Evolutionary conservation across 2,329 filamentous ascomycete genomes (phyloP).

Genomic region (Rhynchosporium secalis): DNA sequence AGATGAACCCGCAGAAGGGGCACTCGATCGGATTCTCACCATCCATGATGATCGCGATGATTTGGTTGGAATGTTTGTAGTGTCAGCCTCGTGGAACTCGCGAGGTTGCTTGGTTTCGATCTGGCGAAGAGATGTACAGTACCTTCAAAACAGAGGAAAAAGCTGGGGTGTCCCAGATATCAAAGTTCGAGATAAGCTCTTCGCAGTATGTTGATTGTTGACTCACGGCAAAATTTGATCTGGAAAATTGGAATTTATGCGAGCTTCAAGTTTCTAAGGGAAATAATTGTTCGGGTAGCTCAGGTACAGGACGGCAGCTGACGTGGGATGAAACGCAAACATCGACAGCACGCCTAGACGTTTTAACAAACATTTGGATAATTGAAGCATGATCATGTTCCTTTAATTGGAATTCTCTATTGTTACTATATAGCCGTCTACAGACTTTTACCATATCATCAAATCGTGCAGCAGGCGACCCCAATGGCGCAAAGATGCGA

Average conservation of each 20-base stretch:
- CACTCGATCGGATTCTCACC: constrained; percentile 35
- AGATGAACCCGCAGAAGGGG: constrained; percentile 45
- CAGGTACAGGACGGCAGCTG: constrained; percentile 14
- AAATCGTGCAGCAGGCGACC: constrained; percentile 8
- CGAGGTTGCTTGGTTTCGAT: background rate
- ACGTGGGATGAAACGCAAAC: constrained; percentile 7
- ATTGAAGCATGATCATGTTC: background rate
- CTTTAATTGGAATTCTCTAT: constrained; percentile 6
- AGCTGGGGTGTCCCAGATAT: background rate
- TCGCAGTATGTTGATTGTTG: background rate
- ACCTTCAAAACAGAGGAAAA: background rate
- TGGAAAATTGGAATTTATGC: background rate
- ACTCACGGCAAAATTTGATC: background rate
- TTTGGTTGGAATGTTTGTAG: background rate
- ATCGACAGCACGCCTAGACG: background rate
- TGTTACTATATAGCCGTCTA: constrained; percentile 7
- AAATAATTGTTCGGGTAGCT: constrained; percentile 10
- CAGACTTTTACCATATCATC: constrained; percentile 17
- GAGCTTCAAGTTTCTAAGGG: background rate
- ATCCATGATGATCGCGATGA: constrained; percentile 24
- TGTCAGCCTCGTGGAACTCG: constrained; percentile 19
- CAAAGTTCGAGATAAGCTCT: background rate
- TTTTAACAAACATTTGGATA: background rate
- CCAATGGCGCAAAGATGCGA: background rate
- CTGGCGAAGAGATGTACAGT: background rate